Conservation (phyloP, 352 stramenopile genomes). For the Globisporangium spinosum region DNA sequence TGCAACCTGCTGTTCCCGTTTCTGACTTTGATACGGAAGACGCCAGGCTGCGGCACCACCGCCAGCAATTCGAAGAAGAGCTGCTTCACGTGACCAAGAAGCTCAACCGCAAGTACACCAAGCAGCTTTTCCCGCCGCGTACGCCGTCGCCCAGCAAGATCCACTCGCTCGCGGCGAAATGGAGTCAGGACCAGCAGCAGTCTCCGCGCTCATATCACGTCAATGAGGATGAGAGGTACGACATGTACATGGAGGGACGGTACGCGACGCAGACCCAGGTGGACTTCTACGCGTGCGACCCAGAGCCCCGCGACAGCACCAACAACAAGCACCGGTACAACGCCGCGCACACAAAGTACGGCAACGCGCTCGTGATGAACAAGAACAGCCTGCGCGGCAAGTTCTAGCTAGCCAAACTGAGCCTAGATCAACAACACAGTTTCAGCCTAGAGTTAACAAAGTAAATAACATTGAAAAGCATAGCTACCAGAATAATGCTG, state of each 20-base stretch:
- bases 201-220: too few relatives aligned
- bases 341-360: slow-evolving; percentile 65
- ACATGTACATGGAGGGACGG: slow-evolving; percentile 47
- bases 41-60: slow-evolving; percentile 26
- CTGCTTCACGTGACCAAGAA: slow-evolving; percentile 61
- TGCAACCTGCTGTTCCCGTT: not conserved
- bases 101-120: slow-evolving; percentile 68
- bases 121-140: slow-evolving; percentile 37
- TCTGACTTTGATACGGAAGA: not conserved
- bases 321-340: slow-evolving; percentile 46
- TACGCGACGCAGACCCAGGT: slow-evolving; percentile 57
- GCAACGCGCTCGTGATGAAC: slow-evolving; percentile 47
- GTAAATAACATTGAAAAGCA: not conserved
- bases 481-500: slow-evolving; percentile 1
- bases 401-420: slow-evolving; percentile 27
- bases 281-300: slow-evolving; percentile 54
- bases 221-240: slow-evolving; percentile 31
- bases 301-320: slow-evolving; percentile 41
- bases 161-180: slow-evolving; percentile 42
- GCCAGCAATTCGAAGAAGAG: slow-evolving; percentile 40
- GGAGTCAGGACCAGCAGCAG: slow-evolving; percentile 27
- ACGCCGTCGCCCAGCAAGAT: slow-evolving; percentile 29
- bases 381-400: slow-evolving; percentile 55
- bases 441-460: not conserved
- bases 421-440: not conserved